A percentile compares a stretch with the other conserved stretches of the same genome.
phyloP scores from a whole-genome alignment of 495 filamentous ascomycete species.

The Cercophora samala region DNA sequence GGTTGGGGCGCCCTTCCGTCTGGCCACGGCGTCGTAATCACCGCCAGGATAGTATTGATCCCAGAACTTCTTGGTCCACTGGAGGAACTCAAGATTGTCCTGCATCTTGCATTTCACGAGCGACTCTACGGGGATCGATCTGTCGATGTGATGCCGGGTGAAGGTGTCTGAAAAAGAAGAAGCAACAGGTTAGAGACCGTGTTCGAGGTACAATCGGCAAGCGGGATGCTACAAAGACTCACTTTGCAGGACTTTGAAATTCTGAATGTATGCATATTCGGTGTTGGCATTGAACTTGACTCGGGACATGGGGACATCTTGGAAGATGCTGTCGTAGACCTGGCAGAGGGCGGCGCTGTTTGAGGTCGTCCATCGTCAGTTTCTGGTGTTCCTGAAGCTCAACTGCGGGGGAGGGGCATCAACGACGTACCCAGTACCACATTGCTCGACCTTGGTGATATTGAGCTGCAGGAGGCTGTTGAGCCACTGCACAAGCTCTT shows the following conservation, averaged over 20 bases:
- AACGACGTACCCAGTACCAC: conserved; percentile 85
- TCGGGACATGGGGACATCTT: conserved; percentile 91
- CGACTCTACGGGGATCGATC: conserved; percentile 78
- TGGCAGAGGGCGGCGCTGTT: conserved; percentile 91
- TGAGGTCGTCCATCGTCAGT: conserved; percentile 18
- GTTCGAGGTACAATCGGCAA: too few species aligned
- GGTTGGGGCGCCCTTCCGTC: conserved; percentile 75
- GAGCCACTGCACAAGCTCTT: conserved; percentile 94
- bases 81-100: conserved; percentile 98
- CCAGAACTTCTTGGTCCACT: conserved; percentile 96
- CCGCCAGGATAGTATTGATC: conserved; percentile 96
- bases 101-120: conserved; percentile 99
- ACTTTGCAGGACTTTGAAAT: conserved; percentile 97
- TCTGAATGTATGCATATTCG: conserved; percentile 96
- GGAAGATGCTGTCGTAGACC: conserved; percentile 94
- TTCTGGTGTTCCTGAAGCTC: conserved; percentile 15
- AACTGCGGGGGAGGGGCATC: conserved; percentile 39
- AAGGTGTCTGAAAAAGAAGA: conserved; percentile 62
- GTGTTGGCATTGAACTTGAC: conserved; percentile 98
- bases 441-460: conserved; percentile 97
- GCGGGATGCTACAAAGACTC: too few species aligned
- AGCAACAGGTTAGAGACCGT: not conserved
- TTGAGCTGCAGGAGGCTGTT: conserved; percentile 97
- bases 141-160: conserved; percentile 78
- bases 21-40: conserved; percentile 85